These are phyloP conservation scores for Magnolia officinalis DNA, from an alignment of 164 flowering plant species.

Conservation along the genomic window DNA sequence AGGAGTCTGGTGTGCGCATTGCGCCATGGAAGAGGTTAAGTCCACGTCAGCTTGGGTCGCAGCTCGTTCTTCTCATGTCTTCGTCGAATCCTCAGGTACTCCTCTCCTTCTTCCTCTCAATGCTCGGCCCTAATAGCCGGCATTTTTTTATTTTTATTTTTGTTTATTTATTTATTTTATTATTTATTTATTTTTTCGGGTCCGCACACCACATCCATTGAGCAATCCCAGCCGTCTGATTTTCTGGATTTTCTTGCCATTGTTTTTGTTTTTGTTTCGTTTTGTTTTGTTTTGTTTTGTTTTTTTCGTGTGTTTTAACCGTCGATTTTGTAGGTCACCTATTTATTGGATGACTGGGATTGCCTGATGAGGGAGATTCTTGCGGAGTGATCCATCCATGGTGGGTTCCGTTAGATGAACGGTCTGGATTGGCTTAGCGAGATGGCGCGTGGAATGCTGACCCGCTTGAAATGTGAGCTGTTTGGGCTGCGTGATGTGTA, in stretches of 20 bases:
- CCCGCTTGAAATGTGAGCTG: too few species aligned
- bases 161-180: too few species aligned
- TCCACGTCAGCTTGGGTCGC: conserved; percentile 76
- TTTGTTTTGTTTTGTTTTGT: neutral
- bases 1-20: neutral
- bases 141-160: neutral
- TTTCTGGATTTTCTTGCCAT: too few species aligned
- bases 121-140: neutral
- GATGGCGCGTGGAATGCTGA: too few species aligned
- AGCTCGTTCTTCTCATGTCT: conserved; percentile 59
- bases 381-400: neutral
- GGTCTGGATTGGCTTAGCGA: too few species aligned
- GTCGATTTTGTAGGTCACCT: neutral
- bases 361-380: neutral
- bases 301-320: neutral
- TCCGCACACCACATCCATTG: neutral
- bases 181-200: neutral
- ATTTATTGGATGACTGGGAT: neutral
- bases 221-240: neutral
- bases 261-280: neutral
- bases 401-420: too few species aligned
- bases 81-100: conserved; percentile 61
- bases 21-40: conserved; percentile 72
- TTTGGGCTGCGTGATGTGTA: too few species aligned
- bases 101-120: conserved; percentile 2